Evolutionary conservation across 495 filamentous ascomycete species (phyloP).

Genomic region (Sordaria brevicollis): DNA sequence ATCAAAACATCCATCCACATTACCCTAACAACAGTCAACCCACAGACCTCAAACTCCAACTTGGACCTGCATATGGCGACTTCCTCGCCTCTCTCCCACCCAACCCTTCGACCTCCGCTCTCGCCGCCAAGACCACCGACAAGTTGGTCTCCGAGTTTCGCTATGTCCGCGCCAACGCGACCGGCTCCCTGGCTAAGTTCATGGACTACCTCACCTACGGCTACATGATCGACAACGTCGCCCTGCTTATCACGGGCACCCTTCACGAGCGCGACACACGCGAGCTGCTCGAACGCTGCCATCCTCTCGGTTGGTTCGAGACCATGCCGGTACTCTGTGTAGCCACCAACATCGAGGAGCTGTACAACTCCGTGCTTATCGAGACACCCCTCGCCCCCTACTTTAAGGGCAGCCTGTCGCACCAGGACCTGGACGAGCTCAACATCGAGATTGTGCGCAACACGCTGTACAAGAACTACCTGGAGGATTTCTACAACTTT

Average conservation of each 20-base stretch:
- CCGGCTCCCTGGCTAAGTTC: constrained; percentile 83
- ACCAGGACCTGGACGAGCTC: constrained; percentile 94
- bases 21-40: background rate
- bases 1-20: background rate
- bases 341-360: constrained; percentile 93
- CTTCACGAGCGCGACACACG: constrained; percentile 95
- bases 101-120: constrained; percentile 89
- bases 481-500: constrained; percentile 93
- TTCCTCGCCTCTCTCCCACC: constrained; percentile 91
- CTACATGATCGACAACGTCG: constrained; percentile 99
- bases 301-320: constrained; percentile 97
- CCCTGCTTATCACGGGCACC: constrained; percentile 94
- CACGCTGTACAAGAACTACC: constrained; percentile 98
- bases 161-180: constrained; percentile 86
- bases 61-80: constrained; percentile 93
- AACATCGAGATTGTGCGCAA: constrained; percentile 99
- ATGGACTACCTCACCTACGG: constrained; percentile 96
- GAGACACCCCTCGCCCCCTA: constrained; percentile 93
- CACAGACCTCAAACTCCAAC: constrained; percentile 92
- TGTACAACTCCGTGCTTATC: constrained; percentile 95
- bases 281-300: constrained; percentile 90
- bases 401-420: constrained; percentile 90
- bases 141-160: constrained; percentile 97
- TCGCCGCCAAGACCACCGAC: constrained; percentile 91
- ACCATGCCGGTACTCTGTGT: constrained; percentile 97